Evolutionary conservation across 106 monocot genomes (phyloP).

Genomic region (Phalaenopsis aphrodite): DNA sequence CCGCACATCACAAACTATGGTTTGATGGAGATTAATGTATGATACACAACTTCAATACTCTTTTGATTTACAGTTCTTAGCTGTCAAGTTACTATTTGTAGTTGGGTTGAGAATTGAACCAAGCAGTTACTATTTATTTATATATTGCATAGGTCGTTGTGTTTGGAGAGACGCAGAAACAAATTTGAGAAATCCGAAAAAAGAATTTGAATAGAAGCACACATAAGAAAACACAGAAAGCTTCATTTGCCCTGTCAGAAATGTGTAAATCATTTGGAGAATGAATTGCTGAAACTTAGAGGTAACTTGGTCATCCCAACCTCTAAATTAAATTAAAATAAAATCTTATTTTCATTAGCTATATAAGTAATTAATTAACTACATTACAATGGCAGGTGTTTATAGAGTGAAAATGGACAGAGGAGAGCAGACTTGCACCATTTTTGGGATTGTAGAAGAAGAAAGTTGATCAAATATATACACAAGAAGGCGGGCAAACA

Average conservation of each 20-base stretch:
- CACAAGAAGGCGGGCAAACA: conserved; percentile 13
- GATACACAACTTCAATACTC: too few relatives aligned
- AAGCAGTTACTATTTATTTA: too few relatives aligned
- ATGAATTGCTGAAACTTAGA: conserved; percentile 46
- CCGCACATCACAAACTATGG: too few relatives aligned
- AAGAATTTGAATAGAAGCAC: too few relatives aligned
- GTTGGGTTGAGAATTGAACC: too few relatives aligned
- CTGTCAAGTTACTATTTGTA: too few relatives aligned
- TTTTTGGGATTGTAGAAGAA: conserved; percentile 12
- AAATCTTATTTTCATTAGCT: not conserved
- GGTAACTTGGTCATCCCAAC: conserved; percentile 20
- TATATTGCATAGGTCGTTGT: too few relatives aligned
- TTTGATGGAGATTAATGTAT: too few relatives aligned
- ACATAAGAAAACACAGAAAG: conserved; percentile 32
- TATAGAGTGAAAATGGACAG: conserved; percentile 22
- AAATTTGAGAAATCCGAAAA: too few relatives aligned
- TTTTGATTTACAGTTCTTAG: too few relatives aligned
- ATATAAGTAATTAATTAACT: not conserved
- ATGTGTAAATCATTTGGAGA: conserved; percentile 48
- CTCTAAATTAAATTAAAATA: not conserved
- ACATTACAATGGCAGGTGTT: conserved; percentile 13
- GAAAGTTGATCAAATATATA: conserved; percentile 17
- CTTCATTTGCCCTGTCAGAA: conserved; percentile 62
- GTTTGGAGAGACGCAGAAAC: too few relatives aligned
- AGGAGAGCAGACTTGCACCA: conserved; percentile 12